Evolutionary conservation across 2,329 filamentous ascomycete species (phyloP).

Genomic region (Paecilomyces variotii): DNA sequence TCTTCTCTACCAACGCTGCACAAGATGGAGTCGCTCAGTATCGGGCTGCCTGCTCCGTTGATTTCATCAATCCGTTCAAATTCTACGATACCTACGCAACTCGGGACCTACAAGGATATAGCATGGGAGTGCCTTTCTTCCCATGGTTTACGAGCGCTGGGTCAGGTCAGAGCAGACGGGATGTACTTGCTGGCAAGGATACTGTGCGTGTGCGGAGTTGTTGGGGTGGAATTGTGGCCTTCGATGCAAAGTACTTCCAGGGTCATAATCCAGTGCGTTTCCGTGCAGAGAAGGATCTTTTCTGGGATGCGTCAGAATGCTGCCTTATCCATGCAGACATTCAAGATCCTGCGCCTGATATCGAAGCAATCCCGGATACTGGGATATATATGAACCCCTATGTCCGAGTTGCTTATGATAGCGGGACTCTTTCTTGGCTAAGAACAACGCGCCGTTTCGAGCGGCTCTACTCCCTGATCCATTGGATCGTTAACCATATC

Average conservation of each 20-base stretch:
- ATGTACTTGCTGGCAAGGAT: constrained; percentile 51
- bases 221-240: constrained; percentile 66
- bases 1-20: constrained; percentile 54
- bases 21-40: constrained; percentile 50
- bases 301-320: constrained; percentile 59
- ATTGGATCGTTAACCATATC: constrained; percentile 50
- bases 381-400: constrained; percentile 69
- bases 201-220: constrained; percentile 64
- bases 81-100: constrained; percentile 73
- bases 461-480: constrained; percentile 52
- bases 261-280: constrained; percentile 42
- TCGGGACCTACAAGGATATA: constrained; percentile 60
- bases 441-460: constrained; percentile 57
- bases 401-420: constrained; percentile 62
- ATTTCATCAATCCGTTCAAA: constrained; percentile 65
- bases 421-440: constrained; percentile 50
- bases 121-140: constrained; percentile 62
- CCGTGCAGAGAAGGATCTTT: constrained; percentile 50
- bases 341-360: constrained; percentile 25
- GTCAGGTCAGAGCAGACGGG: constrained; percentile 48
- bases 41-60: constrained; percentile 64
- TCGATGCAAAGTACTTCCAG: constrained; percentile 41
- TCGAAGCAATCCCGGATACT: constrained; percentile 34
- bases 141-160: constrained; percentile 57
- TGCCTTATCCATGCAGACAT: constrained; percentile 50